Percentiles rank a stretch among this genome's conserved stretches.
Conservation (phyloP, 140 eudicot species). For the Oenanthe javanica region DNA sequence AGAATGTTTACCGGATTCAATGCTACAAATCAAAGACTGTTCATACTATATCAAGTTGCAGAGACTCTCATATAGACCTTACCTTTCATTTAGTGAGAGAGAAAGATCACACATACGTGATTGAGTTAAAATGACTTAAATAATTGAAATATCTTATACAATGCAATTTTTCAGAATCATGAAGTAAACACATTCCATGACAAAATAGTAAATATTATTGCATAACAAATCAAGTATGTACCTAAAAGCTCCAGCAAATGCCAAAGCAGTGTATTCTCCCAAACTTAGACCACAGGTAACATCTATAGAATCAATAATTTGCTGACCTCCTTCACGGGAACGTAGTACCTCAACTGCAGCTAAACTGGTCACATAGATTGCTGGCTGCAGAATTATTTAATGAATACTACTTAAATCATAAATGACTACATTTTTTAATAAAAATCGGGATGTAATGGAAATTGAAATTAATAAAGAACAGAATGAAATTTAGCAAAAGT, state of each 20-base stretch:
- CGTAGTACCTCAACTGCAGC: constrained; percentile 91
- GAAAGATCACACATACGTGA: neutral
- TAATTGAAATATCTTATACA: neutral
- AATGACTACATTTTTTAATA: too few species aligned
- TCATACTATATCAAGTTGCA: neutral
- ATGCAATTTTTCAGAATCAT: neutral
- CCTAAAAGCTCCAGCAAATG: constrained; percentile 98
- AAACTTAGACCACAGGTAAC: constrained; percentile 94
- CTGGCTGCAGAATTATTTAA: constrained; percentile 55
- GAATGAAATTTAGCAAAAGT: neutral
- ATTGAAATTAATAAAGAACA: neutral
- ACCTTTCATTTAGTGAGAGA: neutral
- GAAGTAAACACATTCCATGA: neutral
- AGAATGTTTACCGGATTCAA: neutral
- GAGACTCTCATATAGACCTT: neutral
- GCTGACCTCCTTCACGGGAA: constrained; percentile 93
- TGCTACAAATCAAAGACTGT: neutral
- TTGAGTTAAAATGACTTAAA: neutral
- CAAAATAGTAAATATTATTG: neutral
- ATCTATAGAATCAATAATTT: constrained; percentile 82
- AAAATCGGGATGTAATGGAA: neutral
- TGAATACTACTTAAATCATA: neutral
- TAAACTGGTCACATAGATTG: constrained; percentile 84
- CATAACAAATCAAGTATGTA: constrained; percentile 11
- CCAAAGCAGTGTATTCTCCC: constrained; percentile 98